phyloP scores from a whole-genome alignment of 371 early-diverging fungal species.

The Apophysomyces ossiformis region DNA sequence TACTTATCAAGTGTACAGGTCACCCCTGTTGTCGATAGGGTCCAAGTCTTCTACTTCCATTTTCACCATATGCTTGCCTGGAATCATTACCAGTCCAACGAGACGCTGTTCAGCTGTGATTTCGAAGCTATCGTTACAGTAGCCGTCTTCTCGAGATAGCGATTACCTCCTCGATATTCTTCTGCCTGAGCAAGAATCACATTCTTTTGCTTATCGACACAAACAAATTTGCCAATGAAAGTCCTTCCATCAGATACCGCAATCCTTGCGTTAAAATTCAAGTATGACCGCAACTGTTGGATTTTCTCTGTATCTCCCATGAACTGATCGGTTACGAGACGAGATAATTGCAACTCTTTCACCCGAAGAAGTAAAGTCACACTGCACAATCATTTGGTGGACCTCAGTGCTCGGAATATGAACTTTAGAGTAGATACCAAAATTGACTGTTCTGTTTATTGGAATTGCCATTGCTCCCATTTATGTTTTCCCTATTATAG shows the following conservation, averaged over 20 bases:
- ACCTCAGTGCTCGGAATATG: too few species aligned
- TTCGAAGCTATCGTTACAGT: neutral
- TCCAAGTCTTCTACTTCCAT: constrained; percentile 72
- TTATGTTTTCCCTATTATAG: too few species aligned
- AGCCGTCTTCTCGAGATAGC: neutral
- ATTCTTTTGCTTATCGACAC: constrained; percentile 82
- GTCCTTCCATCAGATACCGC: constrained; percentile 76
- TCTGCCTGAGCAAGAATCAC: constrained; percentile 78
- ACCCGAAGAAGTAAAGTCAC: too few species aligned
- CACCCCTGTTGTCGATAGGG: neutral
- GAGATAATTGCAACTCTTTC: too few species aligned
- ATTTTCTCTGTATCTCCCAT: constrained; percentile 48
- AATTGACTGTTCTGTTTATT: too few species aligned
- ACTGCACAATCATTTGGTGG: too few species aligned
- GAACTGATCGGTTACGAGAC: neutral
- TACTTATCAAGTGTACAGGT: neutral
- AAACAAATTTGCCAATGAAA: constrained; percentile 81
- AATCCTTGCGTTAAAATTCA: constrained; percentile 70
- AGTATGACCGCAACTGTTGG: constrained; percentile 53
- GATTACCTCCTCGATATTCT: constrained; percentile 67
- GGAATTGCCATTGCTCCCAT: too few species aligned
- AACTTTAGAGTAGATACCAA: too few species aligned
- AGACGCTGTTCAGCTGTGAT: constrained; percentile 64
- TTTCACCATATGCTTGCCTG: constrained; percentile 79
- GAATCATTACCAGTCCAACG: constrained; percentile 89